phyloP scores from a whole-genome alignment of 2,329 filamentous ascomycete species.

The Penicillium sp. region DNA sequence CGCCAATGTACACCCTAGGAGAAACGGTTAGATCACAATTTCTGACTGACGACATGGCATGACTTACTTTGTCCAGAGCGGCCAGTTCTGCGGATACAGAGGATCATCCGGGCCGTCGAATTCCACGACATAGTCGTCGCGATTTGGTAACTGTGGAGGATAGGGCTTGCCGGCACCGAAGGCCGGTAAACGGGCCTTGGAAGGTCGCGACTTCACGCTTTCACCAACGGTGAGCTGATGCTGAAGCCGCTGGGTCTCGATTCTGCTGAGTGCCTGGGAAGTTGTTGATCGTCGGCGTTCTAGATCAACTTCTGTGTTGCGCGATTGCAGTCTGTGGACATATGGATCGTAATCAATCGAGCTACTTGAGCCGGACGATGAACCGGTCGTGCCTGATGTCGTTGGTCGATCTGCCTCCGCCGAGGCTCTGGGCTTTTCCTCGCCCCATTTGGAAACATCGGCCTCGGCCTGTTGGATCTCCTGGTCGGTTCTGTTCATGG shows the following conservation, averaged over 20 bases:
- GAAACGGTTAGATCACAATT: background rate
- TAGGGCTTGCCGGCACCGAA: constrained; percentile 52
- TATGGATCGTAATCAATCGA: constrained; percentile 33
- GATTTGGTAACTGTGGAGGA: constrained; percentile 55
- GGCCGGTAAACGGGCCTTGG: constrained; percentile 27
- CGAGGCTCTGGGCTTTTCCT: constrained; percentile 15
- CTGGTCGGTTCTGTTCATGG: constrained; percentile 14
- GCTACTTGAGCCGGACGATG: constrained; percentile 30
- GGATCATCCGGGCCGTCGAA: constrained; percentile 59
- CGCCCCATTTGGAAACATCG: constrained; percentile 12
- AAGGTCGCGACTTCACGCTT: constrained; percentile 30
- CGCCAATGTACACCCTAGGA: constrained; percentile 20
- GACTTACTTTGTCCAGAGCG: constrained; percentile 49
- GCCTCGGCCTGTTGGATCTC: constrained; percentile 15
- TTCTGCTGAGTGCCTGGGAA: constrained; percentile 34
- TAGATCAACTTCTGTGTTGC: constrained; percentile 35
- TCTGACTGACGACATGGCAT: background rate
- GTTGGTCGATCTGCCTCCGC: constrained; percentile 15
- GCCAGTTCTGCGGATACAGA: constrained; percentile 59
- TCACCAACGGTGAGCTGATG: constrained; percentile 46
- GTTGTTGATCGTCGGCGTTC: constrained; percentile 31
- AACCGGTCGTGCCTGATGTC: constrained; percentile 17
- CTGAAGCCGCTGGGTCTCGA: constrained; percentile 37
- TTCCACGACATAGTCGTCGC: constrained; percentile 61
- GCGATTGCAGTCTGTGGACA: constrained; percentile 33